Base-by-base conservation (phyloP, 257 asterid genomes). In the Nicotiana obtusifolia region DNA sequence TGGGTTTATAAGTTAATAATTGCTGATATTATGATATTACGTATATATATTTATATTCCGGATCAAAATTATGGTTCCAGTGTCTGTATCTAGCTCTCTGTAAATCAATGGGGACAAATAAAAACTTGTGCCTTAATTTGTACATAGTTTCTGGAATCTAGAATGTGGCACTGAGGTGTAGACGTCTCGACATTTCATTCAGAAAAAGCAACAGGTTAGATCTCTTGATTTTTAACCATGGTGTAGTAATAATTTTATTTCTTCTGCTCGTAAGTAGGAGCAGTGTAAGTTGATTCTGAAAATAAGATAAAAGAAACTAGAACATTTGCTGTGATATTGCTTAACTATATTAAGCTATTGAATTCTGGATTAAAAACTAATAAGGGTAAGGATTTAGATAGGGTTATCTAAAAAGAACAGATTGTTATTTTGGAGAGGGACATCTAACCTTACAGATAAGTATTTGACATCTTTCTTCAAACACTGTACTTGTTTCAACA, bases 391-490 rank as follows among this genome's bases (percentile, higher is more conserved):
- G 4, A 8, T 60, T n/a, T 60, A 20, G 26, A 19, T 1, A 24
- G 68, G 8, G 10, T 71, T 44, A 44, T 22, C 60, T 24, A 65
- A 54, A 56, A 59, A 14, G 59, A 65, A 60, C 81, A 62, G 5
- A 67, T 77, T 64, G 60, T 76, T 37, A 56, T 67, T 61, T 35
- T n/a, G 64, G 84, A 80, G 60, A 87, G 57, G 65, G 92, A 82
- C 88, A 81, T 47, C 68, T 84, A 83, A 87, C 90, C 91, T 83
- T 85, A 73, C 59, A 68, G 87, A 84, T 78, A 65, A 89, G 86
- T 78, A 65, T 44, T 77, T 53, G 60, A 76, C 88, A 86, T 81
- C 92, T 88, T 87, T 81, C 81, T 83, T 22, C 15, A 83, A 90
- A 86, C 86, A 76, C 80, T 77, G 19, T 60, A 68, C 84, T 77